These are phyloP conservation scores for Triangularia setosa DNA, from an alignment of 2,329 filamentous ascomycete species.

Conservation along the genomic window DNA sequence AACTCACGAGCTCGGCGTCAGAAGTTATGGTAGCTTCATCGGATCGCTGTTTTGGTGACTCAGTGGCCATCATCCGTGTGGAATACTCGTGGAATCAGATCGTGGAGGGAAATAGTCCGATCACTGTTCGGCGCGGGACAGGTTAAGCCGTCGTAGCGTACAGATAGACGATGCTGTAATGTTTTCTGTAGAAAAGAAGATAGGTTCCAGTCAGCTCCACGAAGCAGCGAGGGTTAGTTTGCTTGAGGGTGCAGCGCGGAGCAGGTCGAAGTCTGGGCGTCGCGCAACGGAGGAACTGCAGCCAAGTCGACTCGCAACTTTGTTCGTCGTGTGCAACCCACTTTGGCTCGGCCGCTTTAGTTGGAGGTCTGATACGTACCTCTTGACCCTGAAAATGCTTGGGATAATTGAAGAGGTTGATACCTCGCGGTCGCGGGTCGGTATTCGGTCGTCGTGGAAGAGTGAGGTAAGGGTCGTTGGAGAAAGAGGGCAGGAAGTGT, in stretches of 20 bases:
- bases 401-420: neutral
- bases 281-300: neutral
- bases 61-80: constrained; percentile 61
- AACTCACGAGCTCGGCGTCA: constrained; percentile 44
- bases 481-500: constrained; percentile 8
- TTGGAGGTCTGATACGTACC: constrained; percentile 7
- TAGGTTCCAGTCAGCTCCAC: neutral
- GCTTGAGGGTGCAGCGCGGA: neutral
- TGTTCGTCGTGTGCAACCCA: neutral
- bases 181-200: constrained; percentile 4
- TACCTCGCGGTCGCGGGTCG: constrained; percentile 11
- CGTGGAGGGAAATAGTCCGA: constrained; percentile 14
- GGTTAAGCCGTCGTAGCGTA: neutral
- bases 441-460: constrained; percentile 7
- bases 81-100: constrained; percentile 17
- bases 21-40: constrained; percentile 51
- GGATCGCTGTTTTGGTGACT: constrained; percentile 51
- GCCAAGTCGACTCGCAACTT: neutral
- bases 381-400: constrained; percentile 10
- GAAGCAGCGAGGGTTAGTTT: neutral
- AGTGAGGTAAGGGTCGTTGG: constrained; percentile 4
- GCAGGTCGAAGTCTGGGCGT: neutral
- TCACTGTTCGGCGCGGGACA: constrained; percentile 13
- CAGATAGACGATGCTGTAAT: neutral
- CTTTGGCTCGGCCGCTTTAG: neutral